phyloP scores from a whole-genome alignment of 495 filamentous ascomycete species.

The Penicillium manginii region DNA sequence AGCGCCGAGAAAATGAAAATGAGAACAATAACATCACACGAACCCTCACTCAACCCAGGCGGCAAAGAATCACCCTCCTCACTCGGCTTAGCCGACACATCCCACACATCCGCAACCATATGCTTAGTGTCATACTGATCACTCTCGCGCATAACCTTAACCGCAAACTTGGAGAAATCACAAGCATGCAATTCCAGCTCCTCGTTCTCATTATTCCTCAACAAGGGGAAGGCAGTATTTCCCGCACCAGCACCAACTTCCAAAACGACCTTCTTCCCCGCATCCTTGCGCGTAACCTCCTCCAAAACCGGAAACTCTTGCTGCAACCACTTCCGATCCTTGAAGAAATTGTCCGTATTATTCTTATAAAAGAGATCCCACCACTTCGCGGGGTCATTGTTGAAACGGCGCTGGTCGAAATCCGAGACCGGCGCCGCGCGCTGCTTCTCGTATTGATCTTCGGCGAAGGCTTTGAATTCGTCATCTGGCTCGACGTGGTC shows the following conservation, averaged over 20 bases:
- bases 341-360: constrained; percentile 96
- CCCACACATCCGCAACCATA: constrained; percentile 91
- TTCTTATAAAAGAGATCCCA: constrained; percentile 97
- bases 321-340: constrained; percentile 93
- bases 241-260: constrained; percentile 96
- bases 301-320: constrained; percentile 91
- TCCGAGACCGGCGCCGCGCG: constrained; percentile 80
- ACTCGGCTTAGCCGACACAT: constrained; percentile 64
- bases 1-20: constrained; percentile 97
- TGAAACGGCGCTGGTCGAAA: constrained; percentile 87
- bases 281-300: constrained; percentile 64
- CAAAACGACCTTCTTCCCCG: constrained; percentile 66
- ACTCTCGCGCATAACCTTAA: constrained; percentile 81
- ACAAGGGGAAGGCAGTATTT: constrained; percentile 91
- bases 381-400: constrained; percentile 86
- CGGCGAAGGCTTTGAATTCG: constrained; percentile 78
- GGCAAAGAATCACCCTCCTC: constrained; percentile 57
- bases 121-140: constrained; percentile 63
- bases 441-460: constrained; percentile 80
- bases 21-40: constrained; percentile 87
- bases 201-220: constrained; percentile 78
- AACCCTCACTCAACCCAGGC: constrained; percentile 70
- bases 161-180: constrained; percentile 89
- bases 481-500: constrained; percentile 91
- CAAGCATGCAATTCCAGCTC: constrained; percentile 82